phyloP scores from a whole-genome alignment of 2,329 filamentous ascomycete species.

The Microcera coccophila region DNA sequence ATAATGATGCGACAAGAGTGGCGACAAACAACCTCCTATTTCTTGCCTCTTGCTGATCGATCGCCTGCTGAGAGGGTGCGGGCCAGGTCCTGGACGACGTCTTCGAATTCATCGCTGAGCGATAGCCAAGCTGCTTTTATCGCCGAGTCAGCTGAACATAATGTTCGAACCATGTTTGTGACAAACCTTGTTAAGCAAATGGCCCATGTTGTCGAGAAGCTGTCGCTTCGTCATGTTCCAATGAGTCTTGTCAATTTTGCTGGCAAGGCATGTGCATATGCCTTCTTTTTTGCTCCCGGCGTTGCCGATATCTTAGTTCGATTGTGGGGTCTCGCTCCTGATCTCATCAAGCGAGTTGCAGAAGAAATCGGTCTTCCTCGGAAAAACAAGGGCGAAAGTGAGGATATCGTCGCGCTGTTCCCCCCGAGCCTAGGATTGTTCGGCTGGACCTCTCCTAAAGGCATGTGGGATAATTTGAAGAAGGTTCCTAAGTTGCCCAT shows the following conservation, averaged over 20 bases:
- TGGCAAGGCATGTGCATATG: conserved; percentile 86
- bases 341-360: conserved; percentile 66
- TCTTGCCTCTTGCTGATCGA: conserved; percentile 59
- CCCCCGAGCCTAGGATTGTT: conserved; percentile 60
- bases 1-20: conserved; percentile 90
- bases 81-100: conserved; percentile 45
- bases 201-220: conserved; percentile 81
- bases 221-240: conserved; percentile 69
- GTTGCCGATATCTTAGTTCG: conserved; percentile 79
- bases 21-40: conserved; percentile 67
- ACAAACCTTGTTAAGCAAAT: conserved; percentile 80
- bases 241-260: conserved; percentile 75
- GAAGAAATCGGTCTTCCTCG: conserved; percentile 64
- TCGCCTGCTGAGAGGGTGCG: conserved; percentile 44
- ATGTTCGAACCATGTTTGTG: conserved; percentile 81
- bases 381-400: conserved; percentile 52
- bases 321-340: conserved; percentile 70
- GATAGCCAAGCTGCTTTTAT: conserved; percentile 58
- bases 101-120: conserved; percentile 60
- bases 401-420: conserved; percentile 65
- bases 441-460: conserved; percentile 52
- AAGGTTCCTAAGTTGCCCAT: conserved; percentile 62
- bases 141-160: conserved; percentile 73
- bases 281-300: conserved; percentile 87
- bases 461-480: conserved; percentile 55